Evolutionary conservation across 805 yeast species (phyloP), one percentile per base, ranked within the genome.

Genomic region (Candida glaebosa): DNA sequence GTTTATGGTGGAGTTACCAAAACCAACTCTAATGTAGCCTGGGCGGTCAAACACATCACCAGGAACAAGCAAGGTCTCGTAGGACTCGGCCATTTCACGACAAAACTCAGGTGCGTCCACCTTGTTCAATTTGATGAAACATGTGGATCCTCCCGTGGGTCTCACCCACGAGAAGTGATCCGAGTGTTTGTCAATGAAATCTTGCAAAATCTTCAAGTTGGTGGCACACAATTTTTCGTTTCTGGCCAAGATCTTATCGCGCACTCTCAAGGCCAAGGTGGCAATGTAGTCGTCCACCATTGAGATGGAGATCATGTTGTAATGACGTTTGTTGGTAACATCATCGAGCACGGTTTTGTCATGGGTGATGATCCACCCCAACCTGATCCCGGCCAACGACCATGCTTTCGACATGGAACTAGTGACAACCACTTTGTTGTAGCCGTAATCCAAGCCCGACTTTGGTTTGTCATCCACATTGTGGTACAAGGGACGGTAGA

Each of bases 371-470:
- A 76, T 56, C 82, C 82, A 77, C 5, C 82, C 81, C 17, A 76
- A 38, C 35, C 82, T 56, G 19, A 75, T 56, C 3, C 82, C 82
- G 6, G 82, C 81, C 37, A 74, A 55, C 1, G 79, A 64, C 48
- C 68, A 76, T 2, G 79, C 77, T 50, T 76, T 77, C n/a, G 80
- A 75, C 61, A 69, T 67, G 5, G 80, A 75, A 3, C 76, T 65
- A 1, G 80, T 74, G 6, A 71, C 63, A 30, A 76, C 61, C 3
- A 74, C 69, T 44, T 65, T 67, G 2, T 61, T 63, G 43, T 72
- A 72, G 3, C 61, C 62, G 18, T 75, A 52, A 25, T 65, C 58
- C 9, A 69, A 67, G 10, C 71, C 63, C 3, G 77, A 69, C 22
- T 54, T 55, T 4, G 79, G 76, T 2, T 52, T 45, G 4, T 41